Percentiles rank a stretch among this genome's conserved stretches.
Conservation (phyloP, 2,329 filamentous ascomycete genomes). For the Sclerotinia minor region DNA sequence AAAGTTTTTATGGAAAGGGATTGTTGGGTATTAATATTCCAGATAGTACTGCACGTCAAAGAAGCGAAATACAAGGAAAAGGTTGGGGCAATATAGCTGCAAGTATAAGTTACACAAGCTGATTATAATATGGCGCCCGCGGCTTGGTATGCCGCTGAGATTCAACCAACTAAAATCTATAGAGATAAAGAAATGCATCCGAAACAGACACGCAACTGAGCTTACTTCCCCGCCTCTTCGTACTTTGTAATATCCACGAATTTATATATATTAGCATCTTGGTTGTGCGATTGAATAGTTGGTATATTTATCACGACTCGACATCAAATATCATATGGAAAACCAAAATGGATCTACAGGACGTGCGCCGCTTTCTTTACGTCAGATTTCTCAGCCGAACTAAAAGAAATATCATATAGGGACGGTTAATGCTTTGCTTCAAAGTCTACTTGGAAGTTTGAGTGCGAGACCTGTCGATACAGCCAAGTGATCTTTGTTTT, state of each 20-base stretch:
- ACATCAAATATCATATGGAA: neutral
- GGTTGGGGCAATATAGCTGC: neutral
- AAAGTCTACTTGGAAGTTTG: neutral
- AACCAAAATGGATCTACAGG: slow-evolving; percentile 1
- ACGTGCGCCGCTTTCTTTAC: neutral
- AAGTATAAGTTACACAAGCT: neutral
- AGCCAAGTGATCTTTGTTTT: slow-evolving; percentile 6
- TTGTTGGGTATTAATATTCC: neutral
- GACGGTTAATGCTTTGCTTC: neutral
- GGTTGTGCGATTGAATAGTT: neutral
- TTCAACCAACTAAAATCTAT: slow-evolving; percentile 4
- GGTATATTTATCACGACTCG: neutral
- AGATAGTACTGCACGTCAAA: neutral
- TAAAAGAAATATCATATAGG: neutral
- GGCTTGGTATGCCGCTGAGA: neutral
- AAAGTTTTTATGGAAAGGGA: too few species aligned
- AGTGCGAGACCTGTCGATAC: neutral
- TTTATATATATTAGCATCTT: neutral
- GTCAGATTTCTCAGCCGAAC: neutral
- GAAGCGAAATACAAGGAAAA: neutral
- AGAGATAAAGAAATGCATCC: neutral
- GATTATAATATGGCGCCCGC: neutral
- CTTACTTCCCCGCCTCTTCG: neutral
- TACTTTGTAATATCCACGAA: neutral
- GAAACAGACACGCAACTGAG: slow-evolving; percentile 10